These are phyloP conservation scores for Hemileccinum rubropunctum DNA, from an alignment of 768 basidiomycete genomes.

Conservation along the genomic window DNA sequence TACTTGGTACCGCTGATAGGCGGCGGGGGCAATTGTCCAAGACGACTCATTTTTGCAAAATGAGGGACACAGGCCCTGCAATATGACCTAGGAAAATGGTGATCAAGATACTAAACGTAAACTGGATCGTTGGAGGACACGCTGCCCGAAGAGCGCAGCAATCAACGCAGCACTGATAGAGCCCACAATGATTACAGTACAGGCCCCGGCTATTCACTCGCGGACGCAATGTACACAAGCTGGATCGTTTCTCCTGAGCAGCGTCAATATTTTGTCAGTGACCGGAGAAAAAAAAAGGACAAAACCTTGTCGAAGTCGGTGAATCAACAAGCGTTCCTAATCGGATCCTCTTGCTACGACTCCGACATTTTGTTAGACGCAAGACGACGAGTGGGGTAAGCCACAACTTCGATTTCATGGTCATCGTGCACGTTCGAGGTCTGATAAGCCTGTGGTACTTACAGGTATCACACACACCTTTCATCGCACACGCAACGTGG, in stretches of 20 bases:
- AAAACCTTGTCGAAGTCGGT: not conserved
- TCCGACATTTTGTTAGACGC: not conserved
- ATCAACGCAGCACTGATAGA: not conserved
- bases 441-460: not conserved
- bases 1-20: slow-evolving; percentile 2
- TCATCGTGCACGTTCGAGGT: not conserved
- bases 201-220: not conserved
- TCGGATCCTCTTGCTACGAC: slow-evolving; percentile 6
- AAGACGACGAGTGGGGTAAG: slow-evolving; percentile 5
- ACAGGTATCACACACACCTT: not conserved
- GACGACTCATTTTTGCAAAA: slow-evolving; percentile 10
- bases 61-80: slow-evolving; percentile 5
- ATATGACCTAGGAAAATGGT: slow-evolving; percentile 10
- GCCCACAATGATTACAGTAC: not conserved
- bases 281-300: not conserved
- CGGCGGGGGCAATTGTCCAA: not conserved
- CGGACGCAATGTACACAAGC: no score
- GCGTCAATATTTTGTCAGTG: not conserved
- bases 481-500: slow-evolving; percentile 6
- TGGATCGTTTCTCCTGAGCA: not conserved
- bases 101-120: slow-evolving; percentile 25
- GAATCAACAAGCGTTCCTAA: slow-evolving; percentile 3
- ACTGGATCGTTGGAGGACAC: slow-evolving; percentile 20
- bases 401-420: not conserved
- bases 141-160: slow-evolving; percentile 8